A percentile compares a stretch with the other conserved stretches of the same genome.
These are phyloP conservation scores for Hymenoscyphus scutula DNA, from an alignment of 2,329 filamentous ascomycete genomes.

Conservation along the genomic window DNA sequence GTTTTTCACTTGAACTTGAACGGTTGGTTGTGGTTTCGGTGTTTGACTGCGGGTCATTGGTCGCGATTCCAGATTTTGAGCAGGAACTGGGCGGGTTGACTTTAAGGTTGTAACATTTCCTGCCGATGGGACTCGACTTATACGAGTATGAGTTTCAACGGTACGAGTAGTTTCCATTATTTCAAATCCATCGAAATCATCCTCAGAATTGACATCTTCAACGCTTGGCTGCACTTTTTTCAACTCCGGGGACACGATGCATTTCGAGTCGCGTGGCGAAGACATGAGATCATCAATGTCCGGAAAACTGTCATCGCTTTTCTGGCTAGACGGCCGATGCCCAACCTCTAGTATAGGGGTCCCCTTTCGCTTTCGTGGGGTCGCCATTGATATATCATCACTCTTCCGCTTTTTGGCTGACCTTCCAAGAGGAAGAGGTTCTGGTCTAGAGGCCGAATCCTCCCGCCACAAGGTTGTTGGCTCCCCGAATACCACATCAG, in stretches of 20 bases:
- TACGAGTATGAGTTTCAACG: constrained; percentile 30
- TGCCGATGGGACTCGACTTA: constrained; percentile 27
- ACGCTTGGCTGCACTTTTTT: constrained; percentile 18
- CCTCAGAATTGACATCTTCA: constrained; percentile 15
- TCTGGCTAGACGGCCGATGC: constrained; percentile 7
- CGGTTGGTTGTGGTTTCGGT: constrained; percentile 4
- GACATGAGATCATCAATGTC: constrained; percentile 33
- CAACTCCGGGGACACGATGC: neutral
- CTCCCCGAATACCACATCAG: constrained; percentile 27
- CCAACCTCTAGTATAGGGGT: neutral
- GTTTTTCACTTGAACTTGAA: constrained; percentile 28
- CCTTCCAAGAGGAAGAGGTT: constrained; percentile 24
- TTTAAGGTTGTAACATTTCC: constrained; percentile 11
- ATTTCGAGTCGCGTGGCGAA: neutral
- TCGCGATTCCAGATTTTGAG: constrained; percentile 2
- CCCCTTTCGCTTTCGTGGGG: constrained; percentile 17
- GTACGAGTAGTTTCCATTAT: constrained; percentile 31
- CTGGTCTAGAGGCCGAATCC: constrained; percentile 30
- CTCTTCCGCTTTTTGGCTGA: constrained; percentile 37
- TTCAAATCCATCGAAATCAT: constrained; percentile 22
- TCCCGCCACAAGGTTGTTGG: constrained; percentile 29
- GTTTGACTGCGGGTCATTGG: constrained; percentile 3
- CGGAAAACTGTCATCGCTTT: constrained; percentile 25
- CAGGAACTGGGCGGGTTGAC: constrained; percentile 2
- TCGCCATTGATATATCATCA: constrained; percentile 29